A percentile compares a stretch with the other conserved stretches of the same genome.
Conservation (phyloP, 176 grass and related monocot genomes). For the Aegilops umbellulata region DNA sequence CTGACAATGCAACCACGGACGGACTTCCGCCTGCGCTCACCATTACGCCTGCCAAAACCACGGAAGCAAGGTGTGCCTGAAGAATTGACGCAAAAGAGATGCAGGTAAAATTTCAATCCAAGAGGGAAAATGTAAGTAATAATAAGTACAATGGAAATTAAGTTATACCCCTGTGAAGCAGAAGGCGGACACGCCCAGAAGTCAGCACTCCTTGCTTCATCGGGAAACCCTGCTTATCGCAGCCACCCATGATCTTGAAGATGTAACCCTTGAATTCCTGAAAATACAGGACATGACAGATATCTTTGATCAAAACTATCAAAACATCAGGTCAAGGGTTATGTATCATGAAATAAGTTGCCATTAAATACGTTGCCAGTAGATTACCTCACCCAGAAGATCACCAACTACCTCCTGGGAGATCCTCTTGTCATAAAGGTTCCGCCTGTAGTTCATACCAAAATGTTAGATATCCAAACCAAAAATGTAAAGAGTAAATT, state of each 20-base stretch:
- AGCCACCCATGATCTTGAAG: constrained; percentile 95
- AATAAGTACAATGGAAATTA: neutral
- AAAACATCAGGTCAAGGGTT: neutral
- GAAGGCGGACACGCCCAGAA: constrained; percentile 68
- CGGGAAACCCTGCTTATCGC: constrained; percentile 88
- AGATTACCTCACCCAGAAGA: constrained; percentile 68
- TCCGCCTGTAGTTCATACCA: constrained; percentile 42
- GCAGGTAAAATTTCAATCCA: neutral
- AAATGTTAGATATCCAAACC: neutral
- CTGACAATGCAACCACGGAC: constrained; percentile 94
- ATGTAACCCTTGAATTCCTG: constrained; percentile 94
- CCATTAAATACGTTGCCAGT: neutral
- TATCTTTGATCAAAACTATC: neutral
- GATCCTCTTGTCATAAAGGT: constrained; percentile 80
- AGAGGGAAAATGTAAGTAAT: neutral
- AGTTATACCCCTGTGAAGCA: constrained; percentile 67
- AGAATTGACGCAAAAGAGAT: neutral
- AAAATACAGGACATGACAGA: neutral
- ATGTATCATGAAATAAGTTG: neutral
- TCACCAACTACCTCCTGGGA: constrained; percentile 81
- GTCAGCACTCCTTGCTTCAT: constrained; percentile 90
- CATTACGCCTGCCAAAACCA: constrained; percentile 72
- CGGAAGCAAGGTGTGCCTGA: constrained; percentile 83
- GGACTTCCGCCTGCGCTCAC: constrained; percentile 83
- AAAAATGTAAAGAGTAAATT: neutral